Conservation (phyloP, 1,139 yeast species). For the Magnusiomyces fungicola region DNA sequence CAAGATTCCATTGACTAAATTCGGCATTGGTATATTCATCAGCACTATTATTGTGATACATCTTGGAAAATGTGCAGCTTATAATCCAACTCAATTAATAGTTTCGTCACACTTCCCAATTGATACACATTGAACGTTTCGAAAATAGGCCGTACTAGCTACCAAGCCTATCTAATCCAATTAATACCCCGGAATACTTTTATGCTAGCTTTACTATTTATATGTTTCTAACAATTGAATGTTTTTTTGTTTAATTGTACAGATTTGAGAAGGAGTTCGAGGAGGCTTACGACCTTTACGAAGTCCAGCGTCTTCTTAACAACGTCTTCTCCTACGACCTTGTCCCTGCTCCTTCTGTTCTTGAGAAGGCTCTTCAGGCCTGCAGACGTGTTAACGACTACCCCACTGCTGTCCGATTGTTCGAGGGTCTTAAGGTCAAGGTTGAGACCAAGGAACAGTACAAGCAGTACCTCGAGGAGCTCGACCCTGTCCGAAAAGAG, state of each 20-base stretch:
- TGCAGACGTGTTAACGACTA: slow-evolving; percentile 98
- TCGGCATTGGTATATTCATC: too few species aligned
- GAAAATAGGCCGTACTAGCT: too few species aligned
- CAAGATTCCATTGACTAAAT: too few species aligned
- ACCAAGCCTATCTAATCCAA: too few species aligned
- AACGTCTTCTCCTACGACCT: slow-evolving; percentile 97
- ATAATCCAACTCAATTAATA: too few species aligned
- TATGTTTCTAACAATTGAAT: too few species aligned
- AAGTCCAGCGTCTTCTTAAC: slow-evolving; percentile 90
- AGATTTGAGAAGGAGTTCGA: slow-evolving; percentile 95
- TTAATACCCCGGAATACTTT: too few species aligned
- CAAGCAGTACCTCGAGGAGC: slow-evolving; percentile 91
- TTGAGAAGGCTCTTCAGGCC: slow-evolving; percentile 94
- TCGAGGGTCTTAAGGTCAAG: slow-evolving; percentile 89
- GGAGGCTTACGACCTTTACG: slow-evolving; percentile 95
- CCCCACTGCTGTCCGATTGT: slow-evolving; percentile 97
- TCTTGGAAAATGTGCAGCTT: too few species aligned
- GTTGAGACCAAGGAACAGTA: slow-evolving; percentile 92
- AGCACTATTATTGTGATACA: too few species aligned
- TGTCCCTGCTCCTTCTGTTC: slow-evolving; percentile 95
- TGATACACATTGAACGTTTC: too few species aligned
- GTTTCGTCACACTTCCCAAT: too few species aligned
- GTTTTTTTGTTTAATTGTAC: background rate
- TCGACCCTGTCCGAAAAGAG: slow-evolving; percentile 85
- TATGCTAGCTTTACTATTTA: too few species aligned